Base-by-base conservation (phyloP, 768 basidiomycete genomes). In the Porphyrellus cyaneotinctus region DNA sequence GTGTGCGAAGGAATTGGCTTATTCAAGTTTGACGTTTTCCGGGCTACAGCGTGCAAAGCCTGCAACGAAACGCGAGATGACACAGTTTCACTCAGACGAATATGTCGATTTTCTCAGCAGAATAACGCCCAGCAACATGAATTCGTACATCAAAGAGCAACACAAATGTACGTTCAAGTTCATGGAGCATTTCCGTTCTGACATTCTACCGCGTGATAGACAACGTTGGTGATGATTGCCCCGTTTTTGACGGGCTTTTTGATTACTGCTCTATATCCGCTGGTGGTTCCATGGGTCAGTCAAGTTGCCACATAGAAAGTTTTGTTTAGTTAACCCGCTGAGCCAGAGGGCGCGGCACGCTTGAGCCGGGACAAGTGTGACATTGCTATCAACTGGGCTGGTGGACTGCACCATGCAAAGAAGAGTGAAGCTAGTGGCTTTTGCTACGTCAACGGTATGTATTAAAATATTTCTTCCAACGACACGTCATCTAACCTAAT, bases 231-330 rank as follows among this genome's bases (percentile, higher is more conserved):
- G 97, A 99, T 62, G 97, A 99, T 69, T 97, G 95, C 70, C 97
- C 97, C 3, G 93, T 98, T 31, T 99, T 99, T 60, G 97, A 99
- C 60, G 97, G 97, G 1, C 74, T 99, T 42, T 99, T 99, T 68
- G 97, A 99, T 61, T 99, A 97, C 68, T 97, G 97, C 67, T 95
- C 95, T 4, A 99, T 99, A 62, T 98, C 97, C 12, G 97, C 97
- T n/a, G 97, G 97, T 43, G 97, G 97, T 4, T 97, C 94, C 0
- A 98, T 99, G 93, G 95, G 97, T 97, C 61, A 52, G 85, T 71
- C 35, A 26, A 28, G 14, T 35, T 36, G 24, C 15, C 7, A 20
- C 33, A 44, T 49, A 49, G 30, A 39, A 6, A 11, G 23, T 6
- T 47, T 50, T n/a, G 12, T 46, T 45, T 54, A 20, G 53, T 37